Conservation (phyloP, 1,284 basidiomycete genomes). For the Pterulicium gracile region DNA sequence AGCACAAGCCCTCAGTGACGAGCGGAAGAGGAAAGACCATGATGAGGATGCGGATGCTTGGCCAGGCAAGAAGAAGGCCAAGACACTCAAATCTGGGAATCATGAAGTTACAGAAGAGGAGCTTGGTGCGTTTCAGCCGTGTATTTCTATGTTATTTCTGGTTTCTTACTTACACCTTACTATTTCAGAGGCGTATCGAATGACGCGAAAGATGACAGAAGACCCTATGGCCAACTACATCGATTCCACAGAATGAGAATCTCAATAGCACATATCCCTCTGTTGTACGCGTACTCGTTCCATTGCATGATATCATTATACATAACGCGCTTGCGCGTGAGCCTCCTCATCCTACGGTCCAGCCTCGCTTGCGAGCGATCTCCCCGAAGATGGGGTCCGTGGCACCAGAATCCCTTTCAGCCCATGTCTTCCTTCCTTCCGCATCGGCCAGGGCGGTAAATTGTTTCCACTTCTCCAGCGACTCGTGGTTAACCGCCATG, state of each 20-base stretch:
- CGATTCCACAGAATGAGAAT: slow-evolving; percentile 26
- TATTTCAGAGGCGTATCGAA: slow-evolving; percentile 71
- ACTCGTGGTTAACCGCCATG: slow-evolving; percentile 75
- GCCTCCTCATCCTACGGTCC: slow-evolving; percentile 23
- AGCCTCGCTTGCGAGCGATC: slow-evolving; percentile 44
- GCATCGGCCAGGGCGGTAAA: slow-evolving; percentile 51
- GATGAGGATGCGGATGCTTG: slow-evolving; percentile 49
- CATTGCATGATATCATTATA: background rate
- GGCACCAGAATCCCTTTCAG: slow-evolving; percentile 20
- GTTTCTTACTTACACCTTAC: slow-evolving; percentile 11
- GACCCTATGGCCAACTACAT: slow-evolving; percentile 88
- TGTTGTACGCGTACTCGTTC: too few relatives aligned
- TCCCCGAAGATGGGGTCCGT: slow-evolving; percentile 25
- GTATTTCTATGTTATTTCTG: slow-evolving; percentile 2
- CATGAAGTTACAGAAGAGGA: slow-evolving; percentile 88
- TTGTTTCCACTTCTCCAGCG: slow-evolving; percentile 66
- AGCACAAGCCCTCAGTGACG: slow-evolving; percentile 62
- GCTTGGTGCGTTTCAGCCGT: slow-evolving; percentile 51
- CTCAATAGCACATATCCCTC: too few relatives aligned
- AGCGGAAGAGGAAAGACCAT: slow-evolving; percentile 65
- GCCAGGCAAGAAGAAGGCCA: slow-evolving; percentile 50
- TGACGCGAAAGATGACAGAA: slow-evolving; percentile 57
- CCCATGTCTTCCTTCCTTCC: slow-evolving; percentile 28
- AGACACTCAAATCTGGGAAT: slow-evolving; percentile 29
- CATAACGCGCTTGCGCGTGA: background rate